Conservation (phyloP, 306 rosid species). For the Gastrolobium bilobum region DNA sequence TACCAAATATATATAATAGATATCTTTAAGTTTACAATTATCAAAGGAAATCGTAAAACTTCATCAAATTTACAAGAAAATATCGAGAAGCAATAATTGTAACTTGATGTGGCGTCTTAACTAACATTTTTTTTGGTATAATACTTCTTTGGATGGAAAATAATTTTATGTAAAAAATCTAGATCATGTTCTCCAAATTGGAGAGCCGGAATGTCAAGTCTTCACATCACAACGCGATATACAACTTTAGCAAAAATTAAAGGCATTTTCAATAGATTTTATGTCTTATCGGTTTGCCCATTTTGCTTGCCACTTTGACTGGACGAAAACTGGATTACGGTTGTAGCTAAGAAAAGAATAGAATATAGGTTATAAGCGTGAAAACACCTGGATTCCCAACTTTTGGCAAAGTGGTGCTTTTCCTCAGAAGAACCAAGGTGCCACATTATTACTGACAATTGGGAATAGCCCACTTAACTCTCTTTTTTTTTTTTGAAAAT, state of each 20-base stretch:
- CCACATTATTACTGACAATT: not conserved
- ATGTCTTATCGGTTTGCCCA: not conserved
- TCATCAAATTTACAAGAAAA: not conserved
- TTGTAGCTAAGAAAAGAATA: not conserved
- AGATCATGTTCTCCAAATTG: not conserved
- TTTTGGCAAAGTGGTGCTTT: not conserved
- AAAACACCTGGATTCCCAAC: not conserved
- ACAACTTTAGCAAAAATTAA: not conserved
- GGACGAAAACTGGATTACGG: not conserved
- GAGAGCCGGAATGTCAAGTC: not conserved
- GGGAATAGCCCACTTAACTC: not conserved
- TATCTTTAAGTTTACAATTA: not conserved
- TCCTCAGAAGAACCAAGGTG: not conserved
- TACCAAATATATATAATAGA: not conserved
- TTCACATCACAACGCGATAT: not conserved
- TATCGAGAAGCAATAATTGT: not conserved
- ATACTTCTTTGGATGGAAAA: not conserved
- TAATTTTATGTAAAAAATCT: not conserved
- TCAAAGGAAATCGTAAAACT: not conserved
- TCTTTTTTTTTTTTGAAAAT: no score
- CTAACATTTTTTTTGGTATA: not conserved
- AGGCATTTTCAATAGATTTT: not conserved
- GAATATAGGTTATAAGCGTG: not conserved
- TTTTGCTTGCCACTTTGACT: not conserved
- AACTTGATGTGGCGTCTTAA: not conserved